phyloP scores from a whole-genome alignment of 331 rosid genomes.

The Cydonia oblonga region DNA sequence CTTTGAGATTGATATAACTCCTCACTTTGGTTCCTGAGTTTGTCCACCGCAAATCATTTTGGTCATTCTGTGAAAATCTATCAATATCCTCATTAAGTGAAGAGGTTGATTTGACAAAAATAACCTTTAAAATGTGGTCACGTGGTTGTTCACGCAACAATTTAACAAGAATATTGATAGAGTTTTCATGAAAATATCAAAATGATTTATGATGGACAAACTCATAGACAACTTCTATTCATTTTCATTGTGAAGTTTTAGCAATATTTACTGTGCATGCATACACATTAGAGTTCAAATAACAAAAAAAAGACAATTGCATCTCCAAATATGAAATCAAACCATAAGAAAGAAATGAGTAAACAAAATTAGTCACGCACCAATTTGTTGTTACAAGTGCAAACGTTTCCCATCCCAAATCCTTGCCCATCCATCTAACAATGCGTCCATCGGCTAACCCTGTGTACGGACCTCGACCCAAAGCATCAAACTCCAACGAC shows the following conservation, averaged over 20 bases:
- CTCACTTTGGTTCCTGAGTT: rapidly evolving
- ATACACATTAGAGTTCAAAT: not conserved
- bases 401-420: slow-evolving; percentile 85
- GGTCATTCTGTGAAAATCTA: too few species aligned
- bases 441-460: slow-evolving; percentile 93
- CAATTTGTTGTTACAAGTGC: slow-evolving; percentile 71
- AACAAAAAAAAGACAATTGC: not conserved
- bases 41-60: too few species aligned
- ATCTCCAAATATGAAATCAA: not conserved
- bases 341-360: not conserved
- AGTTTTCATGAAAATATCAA: too few species aligned
- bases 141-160: too few species aligned
- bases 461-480: slow-evolving; percentile 78
- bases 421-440: slow-evolving; percentile 89
- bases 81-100: too few species aligned
- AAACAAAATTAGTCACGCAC: slow-evolving; percentile 10
- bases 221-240: rapidly evolving
- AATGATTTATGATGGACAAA: too few species aligned
- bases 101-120: too few species aligned
- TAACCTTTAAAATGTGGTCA: too few species aligned
- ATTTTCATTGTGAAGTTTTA: too few species aligned
- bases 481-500: slow-evolving; percentile 62
- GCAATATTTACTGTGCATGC: too few species aligned
- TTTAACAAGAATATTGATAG: too few species aligned
- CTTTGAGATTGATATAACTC: too few species aligned